Evolutionary conservation across 495 filamentous ascomycete species (phyloP).

Genomic region (Hyaloscypha finlandica): DNA sequence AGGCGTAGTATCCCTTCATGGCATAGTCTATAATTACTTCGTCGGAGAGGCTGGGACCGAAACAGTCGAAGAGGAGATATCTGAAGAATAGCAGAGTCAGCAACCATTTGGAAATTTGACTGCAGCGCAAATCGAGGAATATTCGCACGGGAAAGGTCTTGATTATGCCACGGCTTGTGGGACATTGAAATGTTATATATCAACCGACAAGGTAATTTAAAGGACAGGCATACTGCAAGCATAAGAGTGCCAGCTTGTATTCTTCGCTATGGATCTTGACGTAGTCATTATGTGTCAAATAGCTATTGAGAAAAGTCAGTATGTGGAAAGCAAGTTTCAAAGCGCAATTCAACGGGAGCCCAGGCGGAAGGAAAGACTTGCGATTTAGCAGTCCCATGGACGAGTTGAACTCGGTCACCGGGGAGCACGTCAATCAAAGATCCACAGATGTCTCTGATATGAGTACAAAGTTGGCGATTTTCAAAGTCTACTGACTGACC

Average conservation of each 20-base stretch:
- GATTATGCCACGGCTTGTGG: too few relatives aligned
- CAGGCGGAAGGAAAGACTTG: constrained; percentile 2
- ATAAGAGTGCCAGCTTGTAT: constrained; percentile 36
- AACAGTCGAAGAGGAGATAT: constrained; percentile 31
- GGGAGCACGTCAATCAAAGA: constrained; percentile 42
- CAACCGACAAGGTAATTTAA: too few relatives aligned
- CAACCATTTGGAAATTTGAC: neutral
- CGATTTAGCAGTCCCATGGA: constrained; percentile 43
- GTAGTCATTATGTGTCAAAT: constrained; percentile 27
- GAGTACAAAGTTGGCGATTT: constrained; percentile 32
- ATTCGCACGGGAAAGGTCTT: neutral
- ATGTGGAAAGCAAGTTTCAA: constrained; percentile 1
- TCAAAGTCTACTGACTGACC: constrained; percentile 31
- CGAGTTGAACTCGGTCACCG: constrained; percentile 40
- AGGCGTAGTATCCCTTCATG: constrained; percentile 35
- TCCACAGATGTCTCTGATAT: constrained; percentile 46
- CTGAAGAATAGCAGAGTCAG: neutral
- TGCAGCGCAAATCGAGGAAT: neutral
- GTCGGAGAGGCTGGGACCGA: constrained; percentile 26
- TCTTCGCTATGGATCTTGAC: constrained; percentile 30
- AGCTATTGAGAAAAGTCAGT: neutral
- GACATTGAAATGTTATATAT: too few relatives aligned
- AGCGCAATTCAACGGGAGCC: neutral
- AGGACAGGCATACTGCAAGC: constrained; percentile 33
- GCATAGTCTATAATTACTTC: constrained; percentile 22